A percentile compares a stretch with the other conserved stretches of the same genome.
Evolutionary conservation across 2,329 filamentous ascomycete species (phyloP).

Genomic region (Pestalotiopsis sp.): DNA sequence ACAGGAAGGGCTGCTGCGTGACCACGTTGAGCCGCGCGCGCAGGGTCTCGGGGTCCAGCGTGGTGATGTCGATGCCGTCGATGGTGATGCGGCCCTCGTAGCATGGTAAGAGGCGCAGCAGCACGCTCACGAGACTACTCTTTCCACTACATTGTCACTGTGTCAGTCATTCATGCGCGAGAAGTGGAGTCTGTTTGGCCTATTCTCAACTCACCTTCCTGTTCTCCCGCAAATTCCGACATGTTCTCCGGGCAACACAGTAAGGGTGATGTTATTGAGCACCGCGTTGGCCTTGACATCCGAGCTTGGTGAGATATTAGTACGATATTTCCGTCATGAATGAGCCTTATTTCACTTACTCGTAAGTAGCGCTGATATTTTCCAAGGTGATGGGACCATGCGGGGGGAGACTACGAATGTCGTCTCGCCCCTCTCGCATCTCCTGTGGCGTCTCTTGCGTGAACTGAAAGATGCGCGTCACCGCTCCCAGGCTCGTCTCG

Average conservation of each 20-base stretch:
- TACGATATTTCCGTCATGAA: not conserved
- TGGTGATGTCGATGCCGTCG: constrained; percentile 33
- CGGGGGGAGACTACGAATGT: not conserved
- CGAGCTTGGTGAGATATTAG: not conserved
- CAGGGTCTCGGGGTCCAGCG: constrained; percentile 34
- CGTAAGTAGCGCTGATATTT: not conserved
- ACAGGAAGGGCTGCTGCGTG: constrained; percentile 55
- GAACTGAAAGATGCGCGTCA: constrained; percentile 18
- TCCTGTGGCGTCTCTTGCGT: constrained; percentile 1
- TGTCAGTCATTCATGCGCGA: not conserved
- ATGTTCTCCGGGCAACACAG: not conserved
- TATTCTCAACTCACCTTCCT: not conserved
- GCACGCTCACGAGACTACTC: constrained; percentile 42
- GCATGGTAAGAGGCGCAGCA: constrained; percentile 33
- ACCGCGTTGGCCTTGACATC: not conserved
- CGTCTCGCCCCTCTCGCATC: not conserved
- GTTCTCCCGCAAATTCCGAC: constrained; percentile 4
- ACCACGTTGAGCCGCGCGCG: constrained; percentile 51
- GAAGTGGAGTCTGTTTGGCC: too few species aligned
- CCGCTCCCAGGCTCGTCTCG: constrained; percentile 28
- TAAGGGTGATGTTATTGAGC: constrained; percentile 2
- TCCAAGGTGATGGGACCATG: not conserved
- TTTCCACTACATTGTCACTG: constrained; percentile 38
- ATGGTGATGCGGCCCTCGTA: constrained; percentile 30
- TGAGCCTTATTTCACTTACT: not conserved